These are phyloP conservation scores for Calonectria pseudoreteaudii DNA, from an alignment of 2,329 filamentous ascomycete species.

Conservation along the genomic window DNA sequence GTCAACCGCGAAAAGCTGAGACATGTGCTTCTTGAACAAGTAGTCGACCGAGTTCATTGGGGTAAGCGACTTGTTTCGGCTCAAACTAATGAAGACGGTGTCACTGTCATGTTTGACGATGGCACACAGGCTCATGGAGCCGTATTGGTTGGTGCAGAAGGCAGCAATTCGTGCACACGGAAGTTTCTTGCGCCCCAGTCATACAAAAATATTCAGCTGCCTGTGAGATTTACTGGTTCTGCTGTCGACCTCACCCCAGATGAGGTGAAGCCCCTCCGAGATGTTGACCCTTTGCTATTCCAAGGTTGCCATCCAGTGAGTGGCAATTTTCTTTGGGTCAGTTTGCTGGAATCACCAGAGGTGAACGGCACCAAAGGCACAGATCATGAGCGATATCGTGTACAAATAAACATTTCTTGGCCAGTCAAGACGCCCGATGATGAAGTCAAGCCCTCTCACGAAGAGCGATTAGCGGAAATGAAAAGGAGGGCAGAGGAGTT, in stretches of 20 bases:
- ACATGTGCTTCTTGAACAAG: constrained; percentile 42
- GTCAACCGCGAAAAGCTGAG: constrained; percentile 52
- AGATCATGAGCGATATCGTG: constrained; percentile 50
- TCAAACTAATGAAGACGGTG: constrained; percentile 36
- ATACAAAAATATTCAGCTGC: constrained; percentile 48
- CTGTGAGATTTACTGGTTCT: constrained; percentile 53
- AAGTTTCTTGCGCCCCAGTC: constrained; percentile 47
- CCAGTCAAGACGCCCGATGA: constrained; percentile 46
- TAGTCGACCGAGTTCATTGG: constrained; percentile 46
- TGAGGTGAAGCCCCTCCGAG: constrained; percentile 53
- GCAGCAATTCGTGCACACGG: constrained; percentile 52
- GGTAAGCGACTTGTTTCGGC: constrained; percentile 47
- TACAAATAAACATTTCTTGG: constrained; percentile 62
- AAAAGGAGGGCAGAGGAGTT: constrained; percentile 49
- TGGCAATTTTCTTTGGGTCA: constrained; percentile 63
- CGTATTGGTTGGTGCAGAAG: constrained; percentile 55
- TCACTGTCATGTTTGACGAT: constrained; percentile 47
- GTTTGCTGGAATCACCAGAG: constrained; percentile 56
- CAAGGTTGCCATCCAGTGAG: constrained; percentile 64
- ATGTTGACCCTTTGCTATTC: constrained; percentile 66
- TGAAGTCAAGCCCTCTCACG: constrained; percentile 48
- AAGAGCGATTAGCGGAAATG: constrained; percentile 53
- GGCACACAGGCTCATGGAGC: constrained; percentile 47
- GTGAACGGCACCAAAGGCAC: constrained; percentile 50
- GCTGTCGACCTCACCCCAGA: constrained; percentile 52